These are phyloP conservation scores for Xylariales sp. DNA, from an alignment of 2,329 filamentous ascomycete species.

Conservation along the genomic window DNA sequence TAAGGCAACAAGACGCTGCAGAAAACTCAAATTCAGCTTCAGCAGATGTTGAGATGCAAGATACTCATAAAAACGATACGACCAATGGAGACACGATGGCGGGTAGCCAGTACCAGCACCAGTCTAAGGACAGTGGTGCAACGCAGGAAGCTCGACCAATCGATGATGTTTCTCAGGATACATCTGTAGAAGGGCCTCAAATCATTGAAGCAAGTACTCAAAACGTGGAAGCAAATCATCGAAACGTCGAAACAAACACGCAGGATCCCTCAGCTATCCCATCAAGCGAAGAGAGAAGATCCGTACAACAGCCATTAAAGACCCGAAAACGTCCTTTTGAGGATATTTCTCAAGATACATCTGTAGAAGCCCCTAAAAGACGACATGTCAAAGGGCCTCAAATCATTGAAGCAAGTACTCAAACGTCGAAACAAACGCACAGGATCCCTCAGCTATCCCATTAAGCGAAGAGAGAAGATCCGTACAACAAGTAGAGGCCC, in stretches of 20 bases:
- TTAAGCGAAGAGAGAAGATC: not conserved
- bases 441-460: not conserved
- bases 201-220: not conserved
- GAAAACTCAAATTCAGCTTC: not conserved
- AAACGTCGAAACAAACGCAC: not conserved
- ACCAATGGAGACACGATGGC: no score
- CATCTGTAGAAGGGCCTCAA: not conserved
- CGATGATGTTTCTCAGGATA: not conserved
- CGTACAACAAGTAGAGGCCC: not conserved
- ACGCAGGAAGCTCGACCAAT: no score
- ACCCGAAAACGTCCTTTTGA: no score
- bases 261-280: not conserved
- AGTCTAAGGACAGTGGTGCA: no score
- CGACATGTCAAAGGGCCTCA: not conserved
- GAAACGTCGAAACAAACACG: not conserved
- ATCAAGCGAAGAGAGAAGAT: not conserved
- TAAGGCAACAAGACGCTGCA: not conserved
- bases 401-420: not conserved
- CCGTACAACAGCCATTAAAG: not conserved
- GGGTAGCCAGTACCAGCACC: no score
- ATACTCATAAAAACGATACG: no score
- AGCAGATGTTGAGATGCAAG: not conserved
- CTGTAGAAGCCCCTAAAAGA: not conserved
- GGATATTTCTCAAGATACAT: no score
- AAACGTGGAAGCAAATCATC: not conserved